Evolutionary conservation across 345 rosid species (phyloP).

Genomic region (Aquilaria sinensis): DNA sequence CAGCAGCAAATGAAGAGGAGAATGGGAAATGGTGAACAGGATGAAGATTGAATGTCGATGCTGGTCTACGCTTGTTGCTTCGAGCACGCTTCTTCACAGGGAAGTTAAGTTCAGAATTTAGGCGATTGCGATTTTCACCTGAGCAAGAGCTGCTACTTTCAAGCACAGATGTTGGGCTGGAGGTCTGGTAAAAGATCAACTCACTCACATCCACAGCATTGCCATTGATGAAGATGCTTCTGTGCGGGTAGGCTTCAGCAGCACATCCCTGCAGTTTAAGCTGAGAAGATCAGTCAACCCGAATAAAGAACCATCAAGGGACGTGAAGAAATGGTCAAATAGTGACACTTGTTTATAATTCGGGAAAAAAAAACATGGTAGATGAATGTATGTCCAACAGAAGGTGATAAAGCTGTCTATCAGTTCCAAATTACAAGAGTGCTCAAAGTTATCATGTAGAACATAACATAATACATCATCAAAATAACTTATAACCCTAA

Average conservation of each 20-base stretch:
- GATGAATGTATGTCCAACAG: too few relatives aligned
- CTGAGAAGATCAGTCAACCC: slow-evolving; percentile 26
- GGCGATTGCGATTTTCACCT: slow-evolving; percentile 26
- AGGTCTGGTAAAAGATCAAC: slow-evolving; percentile 31
- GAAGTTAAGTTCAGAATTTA: slow-evolving; percentile 21
- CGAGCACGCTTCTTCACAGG: slow-evolving; percentile 49
- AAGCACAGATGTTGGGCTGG: slow-evolving; percentile 65
- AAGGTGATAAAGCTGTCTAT: too few relatives aligned
- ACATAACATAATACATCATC: too few relatives aligned
- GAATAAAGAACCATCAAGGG: not conserved
- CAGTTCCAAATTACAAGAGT: too few relatives aligned
- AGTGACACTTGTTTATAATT: too few relatives aligned
- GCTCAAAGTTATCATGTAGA: too few relatives aligned
- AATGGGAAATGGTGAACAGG: slow-evolving; percentile 14
- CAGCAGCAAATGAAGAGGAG: slow-evolving; percentile 8
- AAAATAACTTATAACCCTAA: too few relatives aligned
- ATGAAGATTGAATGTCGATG: slow-evolving; percentile 15
- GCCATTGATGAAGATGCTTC: slow-evolving; percentile 13
- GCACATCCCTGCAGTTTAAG: slow-evolving; percentile 26
- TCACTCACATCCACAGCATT: slow-evolving; percentile 31
- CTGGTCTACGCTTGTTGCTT: slow-evolving; percentile 49
- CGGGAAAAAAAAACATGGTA: too few relatives aligned
- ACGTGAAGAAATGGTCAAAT: not conserved
- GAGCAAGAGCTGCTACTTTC: slow-evolving; percentile 58
- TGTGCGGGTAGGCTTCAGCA: slow-evolving; percentile 31